These are phyloP conservation scores for Xylaria sp. DNA, from an alignment of 2,329 filamentous ascomycete genomes.

Conservation along the genomic window DNA sequence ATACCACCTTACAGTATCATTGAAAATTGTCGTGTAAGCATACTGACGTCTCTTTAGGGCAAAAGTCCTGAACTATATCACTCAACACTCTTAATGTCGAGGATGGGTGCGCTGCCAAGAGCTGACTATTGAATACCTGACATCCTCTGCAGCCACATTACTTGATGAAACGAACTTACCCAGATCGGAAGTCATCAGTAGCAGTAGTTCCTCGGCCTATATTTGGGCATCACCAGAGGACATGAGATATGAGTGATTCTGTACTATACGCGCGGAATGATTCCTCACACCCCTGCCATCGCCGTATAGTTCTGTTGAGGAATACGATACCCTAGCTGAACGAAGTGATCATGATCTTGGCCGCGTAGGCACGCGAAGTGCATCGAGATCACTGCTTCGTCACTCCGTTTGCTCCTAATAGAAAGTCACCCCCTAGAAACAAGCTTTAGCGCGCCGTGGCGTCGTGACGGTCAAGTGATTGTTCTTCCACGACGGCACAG, in stretches of 20 bases:
- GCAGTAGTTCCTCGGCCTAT: neutral
- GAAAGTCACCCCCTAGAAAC: conserved; percentile 11
- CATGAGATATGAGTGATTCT: neutral
- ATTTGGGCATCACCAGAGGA: neutral
- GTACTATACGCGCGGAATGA: conserved; percentile 1
- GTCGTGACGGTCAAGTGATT: conserved; percentile 7
- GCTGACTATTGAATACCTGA: conserved; percentile 5
- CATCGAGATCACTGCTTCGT: conserved; percentile 18
- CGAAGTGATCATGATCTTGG: neutral
- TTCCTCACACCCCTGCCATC: conserved; percentile 9
- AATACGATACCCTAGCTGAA: neutral
- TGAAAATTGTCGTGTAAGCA: conserved; percentile 28
- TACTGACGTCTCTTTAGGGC: conserved; percentile 1
- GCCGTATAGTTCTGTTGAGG: neutral
- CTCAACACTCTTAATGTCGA: neutral
- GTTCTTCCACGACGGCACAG: conserved; percentile 9
- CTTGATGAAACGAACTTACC: conserved; percentile 7
- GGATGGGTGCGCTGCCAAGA: conserved; percentile 9
- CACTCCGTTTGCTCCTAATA: conserved; percentile 19
- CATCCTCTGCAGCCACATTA: conserved; percentile 20
- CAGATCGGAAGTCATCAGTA: conserved; percentile 8
- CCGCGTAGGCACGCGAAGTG: conserved; percentile 6
- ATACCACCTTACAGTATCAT: conserved; percentile 29
- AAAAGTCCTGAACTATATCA: conserved; percentile 8
- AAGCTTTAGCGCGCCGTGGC: conserved; percentile 13